Percentiles rank a stretch among this genome's conserved stretches.
Evolutionary conservation across 2,329 filamentous ascomycete genomes (phyloP).

Genomic region (Sporothrix inflata): DNA sequence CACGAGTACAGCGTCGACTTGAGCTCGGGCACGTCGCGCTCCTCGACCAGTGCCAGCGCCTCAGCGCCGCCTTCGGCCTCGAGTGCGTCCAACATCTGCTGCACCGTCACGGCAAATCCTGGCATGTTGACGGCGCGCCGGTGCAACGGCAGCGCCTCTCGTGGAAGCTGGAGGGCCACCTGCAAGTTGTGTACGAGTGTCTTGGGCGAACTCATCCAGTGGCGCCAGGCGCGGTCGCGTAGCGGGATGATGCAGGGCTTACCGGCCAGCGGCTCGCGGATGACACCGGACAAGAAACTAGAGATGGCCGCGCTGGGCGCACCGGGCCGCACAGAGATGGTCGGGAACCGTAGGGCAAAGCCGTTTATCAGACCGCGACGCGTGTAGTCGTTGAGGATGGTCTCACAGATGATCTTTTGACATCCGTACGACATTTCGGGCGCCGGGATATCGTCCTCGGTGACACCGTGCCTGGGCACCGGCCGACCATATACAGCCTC

Average conservation of each 20-base stretch:
- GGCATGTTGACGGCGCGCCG: constrained; percentile 53
- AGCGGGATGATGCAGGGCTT: constrained; percentile 53
- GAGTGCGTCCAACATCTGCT: constrained; percentile 56
- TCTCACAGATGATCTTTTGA: constrained; percentile 59
- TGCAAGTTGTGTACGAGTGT: constrained; percentile 55
- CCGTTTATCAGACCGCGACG: constrained; percentile 55
- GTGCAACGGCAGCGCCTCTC: constrained; percentile 41
- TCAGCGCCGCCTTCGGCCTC: constrained; percentile 52
- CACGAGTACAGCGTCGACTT: constrained; percentile 55
- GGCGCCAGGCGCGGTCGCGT: constrained; percentile 47
- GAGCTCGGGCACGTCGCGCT: constrained; percentile 51
- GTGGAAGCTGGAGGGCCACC: constrained; percentile 40
- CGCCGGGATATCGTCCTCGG: constrained; percentile 49
- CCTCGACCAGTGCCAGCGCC: constrained; percentile 48
- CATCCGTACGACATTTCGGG: constrained; percentile 59
- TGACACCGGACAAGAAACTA: constrained; percentile 57
- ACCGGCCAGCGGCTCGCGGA: constrained; percentile 55
- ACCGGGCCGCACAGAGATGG: constrained; percentile 55
- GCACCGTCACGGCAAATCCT: constrained; percentile 51
- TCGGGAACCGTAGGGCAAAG: constrained; percentile 55
- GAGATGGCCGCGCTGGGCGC: constrained; percentile 57
- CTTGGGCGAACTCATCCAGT: constrained; percentile 57
- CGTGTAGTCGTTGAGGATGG: constrained; percentile 58
- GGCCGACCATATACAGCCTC: constrained; percentile 56
- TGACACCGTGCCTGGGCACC: constrained; percentile 49